These are phyloP conservation scores for Coccomyxa sp. DNA, from an alignment of 139 green algal genomes.

Conservation along the genomic window DNA sequence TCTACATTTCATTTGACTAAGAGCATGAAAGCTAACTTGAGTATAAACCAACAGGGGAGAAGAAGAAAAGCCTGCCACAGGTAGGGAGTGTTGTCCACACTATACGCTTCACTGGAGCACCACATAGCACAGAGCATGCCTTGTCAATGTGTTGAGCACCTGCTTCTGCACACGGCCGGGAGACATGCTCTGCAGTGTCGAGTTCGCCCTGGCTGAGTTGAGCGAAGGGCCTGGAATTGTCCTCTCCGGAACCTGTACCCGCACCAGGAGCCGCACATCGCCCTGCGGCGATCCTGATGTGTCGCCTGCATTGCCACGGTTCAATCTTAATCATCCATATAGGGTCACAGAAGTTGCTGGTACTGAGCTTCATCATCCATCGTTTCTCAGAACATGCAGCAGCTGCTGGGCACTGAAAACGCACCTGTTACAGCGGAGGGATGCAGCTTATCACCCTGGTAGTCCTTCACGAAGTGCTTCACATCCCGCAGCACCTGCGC, in stretches of 20 bases:
- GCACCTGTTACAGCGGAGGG: not conserved
- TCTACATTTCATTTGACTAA: not conserved
- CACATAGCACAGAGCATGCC: too few species aligned
- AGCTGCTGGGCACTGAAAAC: not conserved
- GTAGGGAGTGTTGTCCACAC: not conserved
- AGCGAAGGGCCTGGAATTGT: not conserved
- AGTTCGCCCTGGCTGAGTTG: not conserved
- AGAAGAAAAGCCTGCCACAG: not conserved
- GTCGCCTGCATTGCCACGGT: not conserved
- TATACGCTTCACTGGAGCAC: not conserved
- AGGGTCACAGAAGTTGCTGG: too few species aligned
- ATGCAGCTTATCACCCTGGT: conserved; percentile 30
- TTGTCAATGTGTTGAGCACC: not conserved
- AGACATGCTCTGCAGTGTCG: not conserved
- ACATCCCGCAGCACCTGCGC: conserved; percentile 68
- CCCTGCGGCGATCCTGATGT: not conserved
- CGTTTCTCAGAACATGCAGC: too few species aligned
- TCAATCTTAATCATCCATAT: too few species aligned
- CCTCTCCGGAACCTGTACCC: not conserved
- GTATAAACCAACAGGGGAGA: not conserved
- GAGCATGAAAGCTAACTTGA: not conserved
- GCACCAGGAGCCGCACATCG: not conserved
- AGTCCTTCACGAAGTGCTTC: conserved; percentile 88
- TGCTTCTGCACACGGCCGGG: not conserved
- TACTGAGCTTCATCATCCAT: too few species aligned